A percentile compares a stretch with the other conserved stretches of the same genome.
phyloP scores from a whole-genome alignment of 2,329 filamentous ascomycete species.

The Chrysosporium keratinophilum region DNA sequence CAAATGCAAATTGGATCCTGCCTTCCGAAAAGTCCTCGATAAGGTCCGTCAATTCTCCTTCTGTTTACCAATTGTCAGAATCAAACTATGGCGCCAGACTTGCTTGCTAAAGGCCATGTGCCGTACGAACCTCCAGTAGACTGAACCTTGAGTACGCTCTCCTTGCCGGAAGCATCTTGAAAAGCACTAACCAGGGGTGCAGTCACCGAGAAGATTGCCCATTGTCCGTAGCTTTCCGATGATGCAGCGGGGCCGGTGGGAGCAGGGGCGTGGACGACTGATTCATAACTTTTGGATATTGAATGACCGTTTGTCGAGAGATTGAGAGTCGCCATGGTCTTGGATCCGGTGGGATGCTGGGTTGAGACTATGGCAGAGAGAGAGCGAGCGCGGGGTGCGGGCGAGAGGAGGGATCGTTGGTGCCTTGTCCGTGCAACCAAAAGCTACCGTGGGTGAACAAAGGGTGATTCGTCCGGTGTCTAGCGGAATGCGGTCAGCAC shows the following conservation, averaged over 20 bases:
- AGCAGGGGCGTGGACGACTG: constrained; percentile 52
- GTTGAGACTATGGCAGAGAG: neutral
- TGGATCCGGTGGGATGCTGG: neutral
- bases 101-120: neutral
- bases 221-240: constrained; percentile 79
- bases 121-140: constrained; percentile 65
- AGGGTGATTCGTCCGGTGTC: too few relatives aligned
- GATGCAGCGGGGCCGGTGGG: constrained; percentile 48
- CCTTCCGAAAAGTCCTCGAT: constrained; percentile 96
- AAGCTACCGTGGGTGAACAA: too few relatives aligned
- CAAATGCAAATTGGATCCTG: constrained; percentile 90
- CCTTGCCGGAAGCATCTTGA: constrained; percentile 66
- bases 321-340: constrained; percentile 65
- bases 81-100: neutral
- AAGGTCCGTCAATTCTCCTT: constrained; percentile 81
- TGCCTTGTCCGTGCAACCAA: too few relatives aligned
- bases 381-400: neutral
- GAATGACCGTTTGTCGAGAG: constrained; percentile 68
- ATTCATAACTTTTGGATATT: constrained; percentile 66
- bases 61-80: constrained; percentile 39
- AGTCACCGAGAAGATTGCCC: constrained; percentile 89
- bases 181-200: constrained; percentile 89
- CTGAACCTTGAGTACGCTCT: constrained; percentile 92
- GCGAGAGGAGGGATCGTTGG: neutral
- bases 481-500: too few relatives aligned